Evolutionary conservation across 2,329 filamentous ascomycete genomes (phyloP).

Genomic region (Aspergillus sp.): DNA sequence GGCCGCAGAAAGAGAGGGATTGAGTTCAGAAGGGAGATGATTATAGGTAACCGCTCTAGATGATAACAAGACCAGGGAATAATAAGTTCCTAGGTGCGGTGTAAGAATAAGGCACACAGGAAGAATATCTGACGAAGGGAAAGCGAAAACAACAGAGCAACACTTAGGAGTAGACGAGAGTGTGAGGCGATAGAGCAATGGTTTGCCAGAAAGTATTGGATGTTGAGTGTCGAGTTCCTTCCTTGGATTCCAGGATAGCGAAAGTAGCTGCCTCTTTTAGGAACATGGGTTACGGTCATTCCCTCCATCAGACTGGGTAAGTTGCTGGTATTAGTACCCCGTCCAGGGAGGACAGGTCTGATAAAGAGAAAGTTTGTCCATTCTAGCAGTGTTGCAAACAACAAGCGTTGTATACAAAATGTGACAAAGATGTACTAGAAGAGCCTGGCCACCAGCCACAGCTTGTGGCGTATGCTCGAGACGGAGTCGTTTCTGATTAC

Average conservation of each 20-base stretch:
- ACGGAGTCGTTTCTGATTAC: neutral
- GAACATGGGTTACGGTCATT: neutral
- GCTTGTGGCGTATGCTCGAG: neutral
- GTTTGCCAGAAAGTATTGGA: neutral
- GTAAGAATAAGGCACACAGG: neutral
- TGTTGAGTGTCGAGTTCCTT: constrained; percentile 6
- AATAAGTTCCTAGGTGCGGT: neutral
- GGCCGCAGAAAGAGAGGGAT: neutral
- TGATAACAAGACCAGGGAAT: neutral
- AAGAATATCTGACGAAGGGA: neutral
- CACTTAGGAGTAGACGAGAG: neutral
- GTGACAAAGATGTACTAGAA: neutral
- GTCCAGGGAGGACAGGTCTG: neutral
- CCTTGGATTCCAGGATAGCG: neutral
- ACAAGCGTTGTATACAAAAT: neutral
- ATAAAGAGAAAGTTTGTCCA: neutral
- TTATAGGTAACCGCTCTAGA: neutral
- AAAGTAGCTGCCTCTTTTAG: constrained; percentile 14
- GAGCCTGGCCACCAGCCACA: neutral
- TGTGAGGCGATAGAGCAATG: neutral
- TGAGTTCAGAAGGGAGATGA: neutral
- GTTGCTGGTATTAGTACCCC: neutral
- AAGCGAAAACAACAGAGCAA: neutral
- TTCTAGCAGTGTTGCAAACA: neutral
- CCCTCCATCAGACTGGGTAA: neutral